Evolutionary conservation across 2,329 filamentous ascomycete genomes (phyloP).

Genomic region (Talaromyces sp.): DNA sequence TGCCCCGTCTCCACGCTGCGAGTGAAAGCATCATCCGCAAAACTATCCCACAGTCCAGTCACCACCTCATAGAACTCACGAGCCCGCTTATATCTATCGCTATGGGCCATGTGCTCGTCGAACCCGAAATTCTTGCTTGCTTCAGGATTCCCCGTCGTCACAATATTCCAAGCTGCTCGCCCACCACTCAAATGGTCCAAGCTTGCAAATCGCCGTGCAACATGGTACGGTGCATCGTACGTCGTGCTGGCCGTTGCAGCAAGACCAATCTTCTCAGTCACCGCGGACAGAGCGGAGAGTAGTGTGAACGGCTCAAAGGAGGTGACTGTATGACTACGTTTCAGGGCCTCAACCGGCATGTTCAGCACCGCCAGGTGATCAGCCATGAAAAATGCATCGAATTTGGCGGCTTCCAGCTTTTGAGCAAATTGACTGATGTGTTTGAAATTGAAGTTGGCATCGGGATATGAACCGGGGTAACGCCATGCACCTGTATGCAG

Average conservation of each 20-base stretch:
- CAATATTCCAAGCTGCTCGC: conserved; percentile 52
- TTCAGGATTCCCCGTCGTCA: conserved; percentile 51
- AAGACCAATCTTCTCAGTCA: conserved; percentile 48
- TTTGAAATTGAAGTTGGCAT: conserved; percentile 55
- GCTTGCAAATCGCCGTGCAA: conserved; percentile 50
- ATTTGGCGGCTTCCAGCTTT: conserved; percentile 51
- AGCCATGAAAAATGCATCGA: conserved; percentile 55
- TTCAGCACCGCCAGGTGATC: conserved; percentile 53
- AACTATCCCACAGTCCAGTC: conserved; percentile 51
- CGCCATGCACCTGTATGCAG: conserved; percentile 55
- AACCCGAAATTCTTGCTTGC: conserved; percentile 50
- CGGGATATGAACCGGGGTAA: conserved; percentile 51
- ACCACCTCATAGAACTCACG: conserved; percentile 52
- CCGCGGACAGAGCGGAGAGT: conserved; percentile 46
- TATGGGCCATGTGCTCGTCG: conserved; percentile 48
- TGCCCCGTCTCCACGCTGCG: conserved; percentile 46
- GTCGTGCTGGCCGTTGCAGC: conserved; percentile 51
- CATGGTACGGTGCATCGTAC: conserved; percentile 50
- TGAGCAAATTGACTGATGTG: conserved; percentile 52
- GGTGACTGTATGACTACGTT: conserved; percentile 54
- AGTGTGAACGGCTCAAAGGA: conserved; percentile 55
- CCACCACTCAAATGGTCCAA: conserved; percentile 49
- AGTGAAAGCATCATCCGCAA: conserved; percentile 53
- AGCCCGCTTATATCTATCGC: conserved; percentile 48
- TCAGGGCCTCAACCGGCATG: conserved; percentile 54